These are phyloP conservation scores for Candida sithepensis DNA, from an alignment of 805 yeast species.

Conservation along the genomic window DNA sequence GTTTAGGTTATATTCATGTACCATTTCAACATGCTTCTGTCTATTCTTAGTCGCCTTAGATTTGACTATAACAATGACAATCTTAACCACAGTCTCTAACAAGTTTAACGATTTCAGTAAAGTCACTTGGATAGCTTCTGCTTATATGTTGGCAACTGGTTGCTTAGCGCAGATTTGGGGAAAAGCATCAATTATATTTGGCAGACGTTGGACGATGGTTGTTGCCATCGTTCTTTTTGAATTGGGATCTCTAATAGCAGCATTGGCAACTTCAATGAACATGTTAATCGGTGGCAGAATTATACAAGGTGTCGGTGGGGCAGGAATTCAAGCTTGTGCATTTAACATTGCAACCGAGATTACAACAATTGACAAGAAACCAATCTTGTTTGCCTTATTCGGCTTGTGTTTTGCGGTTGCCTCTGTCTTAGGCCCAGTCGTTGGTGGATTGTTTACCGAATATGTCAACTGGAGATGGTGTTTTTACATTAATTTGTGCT, in stretches of 20 bases:
- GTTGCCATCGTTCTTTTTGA: slow-evolving; percentile 52
- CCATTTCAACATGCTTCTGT: slow-evolving; percentile 13
- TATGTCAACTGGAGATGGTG: slow-evolving; percentile 70
- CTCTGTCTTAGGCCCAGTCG: slow-evolving; percentile 56
- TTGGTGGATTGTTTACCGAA: slow-evolving; percentile 64
- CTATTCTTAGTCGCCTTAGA: slow-evolving; percentile 43
- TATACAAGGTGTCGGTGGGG: slow-evolving; percentile 71
- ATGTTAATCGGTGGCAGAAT: slow-evolving; percentile 70
- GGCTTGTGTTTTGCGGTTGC: slow-evolving; percentile 46
- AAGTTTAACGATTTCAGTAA: slow-evolving; percentile 47
- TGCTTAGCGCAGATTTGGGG: slow-evolving; percentile 55
- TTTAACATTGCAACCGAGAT: slow-evolving; percentile 56
- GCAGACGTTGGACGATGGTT: slow-evolving; percentile 50
- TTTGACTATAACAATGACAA: slow-evolving; percentile 54
- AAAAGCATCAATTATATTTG: slow-evolving; percentile 50
- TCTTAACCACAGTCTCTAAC: slow-evolving; percentile 46
- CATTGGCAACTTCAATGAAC: slow-evolving; percentile 50
- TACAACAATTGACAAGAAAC: slow-evolving; percentile 40
- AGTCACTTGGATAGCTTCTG: slow-evolving; percentile 58
- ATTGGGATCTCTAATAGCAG: slow-evolving; percentile 59
- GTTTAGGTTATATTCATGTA: slow-evolving; percentile 11
- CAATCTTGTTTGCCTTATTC: slow-evolving; percentile 36
- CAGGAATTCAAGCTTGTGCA: slow-evolving; percentile 58
- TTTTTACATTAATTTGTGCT: slow-evolving; percentile 63
- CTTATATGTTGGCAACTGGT: slow-evolving; percentile 52